A percentile compares a stretch with the other conserved stretches of the same genome.
Evolutionary conservation across 2,329 filamentous ascomycete species (phyloP).

Genomic region (Purpureocillium takamizusanense): DNA sequence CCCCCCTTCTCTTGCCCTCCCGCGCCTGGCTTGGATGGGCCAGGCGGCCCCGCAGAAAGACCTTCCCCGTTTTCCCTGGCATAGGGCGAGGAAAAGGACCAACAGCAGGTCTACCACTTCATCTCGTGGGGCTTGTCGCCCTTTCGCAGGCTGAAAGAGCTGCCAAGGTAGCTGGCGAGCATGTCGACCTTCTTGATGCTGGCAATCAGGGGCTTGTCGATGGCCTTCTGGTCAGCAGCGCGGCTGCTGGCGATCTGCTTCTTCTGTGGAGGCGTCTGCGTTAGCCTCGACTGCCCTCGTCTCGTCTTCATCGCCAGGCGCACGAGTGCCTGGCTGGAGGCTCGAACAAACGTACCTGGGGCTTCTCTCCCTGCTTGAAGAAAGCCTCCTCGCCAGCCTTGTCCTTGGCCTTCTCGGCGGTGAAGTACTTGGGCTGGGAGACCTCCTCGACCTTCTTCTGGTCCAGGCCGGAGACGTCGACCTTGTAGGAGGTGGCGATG

Average conservation of each 20-base stretch:
- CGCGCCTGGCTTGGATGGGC: no score
- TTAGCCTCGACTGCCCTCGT: no score
- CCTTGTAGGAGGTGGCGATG: constrained; percentile 79
- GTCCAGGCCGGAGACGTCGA: constrained; percentile 81
- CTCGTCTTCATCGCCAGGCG: no score
- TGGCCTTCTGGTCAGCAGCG: constrained; percentile 93
- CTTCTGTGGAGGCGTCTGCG: constrained; percentile 55
- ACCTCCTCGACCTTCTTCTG: constrained; percentile 79
- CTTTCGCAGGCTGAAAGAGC: constrained; percentile 97
- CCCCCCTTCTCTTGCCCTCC: neutral
- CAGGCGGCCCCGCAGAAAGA: no score
- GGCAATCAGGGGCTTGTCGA: constrained; percentile 92
- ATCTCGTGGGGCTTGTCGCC: constrained; percentile 99
- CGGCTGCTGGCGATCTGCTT: constrained; percentile 90
- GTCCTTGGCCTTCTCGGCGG: constrained; percentile 87
- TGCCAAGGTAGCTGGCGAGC: constrained; percentile 87
- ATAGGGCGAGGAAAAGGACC: no score
- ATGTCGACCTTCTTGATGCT: constrained; percentile 98
- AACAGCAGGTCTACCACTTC: constrained; percentile 69
- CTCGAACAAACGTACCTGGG: constrained; percentile 66
- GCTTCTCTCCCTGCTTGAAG: constrained; percentile 99
- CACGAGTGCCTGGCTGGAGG: no score
- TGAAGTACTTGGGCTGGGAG: constrained; percentile 82
- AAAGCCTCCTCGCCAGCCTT: constrained; percentile 97
- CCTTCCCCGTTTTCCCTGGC: no score